Evolutionary conservation across 2,329 filamentous ascomycete genomes (phyloP), one percentile per base, ranked within the genome.

Genomic region (Clarireedia monteithiana): DNA sequence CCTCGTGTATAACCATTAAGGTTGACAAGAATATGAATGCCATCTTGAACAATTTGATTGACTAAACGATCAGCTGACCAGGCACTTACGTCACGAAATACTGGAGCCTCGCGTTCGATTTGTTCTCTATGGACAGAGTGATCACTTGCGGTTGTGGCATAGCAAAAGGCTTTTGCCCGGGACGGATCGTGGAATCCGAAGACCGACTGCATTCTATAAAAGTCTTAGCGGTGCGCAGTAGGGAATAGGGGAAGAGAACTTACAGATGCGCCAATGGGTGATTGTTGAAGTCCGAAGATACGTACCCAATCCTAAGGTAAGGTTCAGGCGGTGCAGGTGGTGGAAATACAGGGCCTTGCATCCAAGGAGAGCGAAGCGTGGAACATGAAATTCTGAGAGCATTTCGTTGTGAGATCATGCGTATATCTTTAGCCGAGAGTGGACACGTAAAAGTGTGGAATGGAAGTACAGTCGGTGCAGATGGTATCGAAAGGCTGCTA

Each of bases 251-350:
- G 5, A 47, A 5, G 6, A 30, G 15, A 66, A 79, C 73, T 74
- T 62, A 83, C 78, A 99, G 72, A 73, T 99, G 94, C 24, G 94
- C 94, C 36, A 99, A 75, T 4, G 94, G 94, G 68, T 99, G 94
- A 65, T 99, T 99, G 68, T 99, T 99, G 73, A 99, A 99, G 72
- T 99, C 94, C 0, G 94, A 97, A 3, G 94, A 97, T 39, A 99
- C 85, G 70, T 99, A 99, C 48, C 94, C 94, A 58, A 99, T 84
- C 63, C 90, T 92, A n/a, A 99, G 77, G 62, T 86, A 83, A 0
- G 91, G 91, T 45, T 76, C 79, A 1, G 94, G 94, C 1, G 94
- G 91, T 2, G 82, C 72, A 0, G 94, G 94, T 2, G 94, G 94
- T n/a, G 83, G 82, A 65, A 89, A 96, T 0, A 97, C 88, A 0